Conservation (phyloP, 2,329 filamentous ascomycete species). For the Colletotrichum sojae region DNA sequence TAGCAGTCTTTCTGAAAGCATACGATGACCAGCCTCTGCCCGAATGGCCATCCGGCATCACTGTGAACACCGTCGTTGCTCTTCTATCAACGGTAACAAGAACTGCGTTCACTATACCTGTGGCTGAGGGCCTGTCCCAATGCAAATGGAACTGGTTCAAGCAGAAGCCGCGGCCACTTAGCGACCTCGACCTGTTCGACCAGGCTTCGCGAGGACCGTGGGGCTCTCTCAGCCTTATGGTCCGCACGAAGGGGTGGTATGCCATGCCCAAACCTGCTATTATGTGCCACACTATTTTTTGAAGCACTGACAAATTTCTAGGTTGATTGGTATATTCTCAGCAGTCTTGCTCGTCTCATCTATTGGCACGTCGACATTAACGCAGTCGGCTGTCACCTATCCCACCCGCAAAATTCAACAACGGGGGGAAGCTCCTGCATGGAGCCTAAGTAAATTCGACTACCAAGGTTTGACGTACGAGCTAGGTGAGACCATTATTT, state of each 20-base stretch:
- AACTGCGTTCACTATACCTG: slow-evolving; percentile 43
- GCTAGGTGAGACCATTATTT: no score
- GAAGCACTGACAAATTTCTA: background rate
- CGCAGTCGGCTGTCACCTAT: slow-evolving; percentile 39
- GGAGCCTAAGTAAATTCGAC: background rate
- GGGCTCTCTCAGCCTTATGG: slow-evolving; percentile 42
- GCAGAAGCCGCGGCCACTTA: slow-evolving; percentile 29
- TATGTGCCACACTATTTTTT: no score
- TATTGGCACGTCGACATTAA: slow-evolving; percentile 39
- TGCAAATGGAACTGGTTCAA: slow-evolving; percentile 46
- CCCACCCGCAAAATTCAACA: background rate
- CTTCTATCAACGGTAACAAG: slow-evolving; percentile 45
- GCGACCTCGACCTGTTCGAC: slow-evolving; percentile 44
- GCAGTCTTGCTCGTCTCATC: slow-evolving; percentile 36
- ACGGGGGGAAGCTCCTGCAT: background rate
- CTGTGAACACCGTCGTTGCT: slow-evolving; percentile 46
- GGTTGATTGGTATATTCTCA: slow-evolving; percentile 21
- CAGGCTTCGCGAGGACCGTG: slow-evolving; percentile 41
- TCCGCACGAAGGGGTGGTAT: slow-evolving; percentile 41
- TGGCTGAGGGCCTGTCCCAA: slow-evolving; percentile 45
- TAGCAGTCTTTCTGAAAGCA: background rate
- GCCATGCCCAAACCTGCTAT: no score
- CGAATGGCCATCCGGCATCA: slow-evolving; percentile 43
- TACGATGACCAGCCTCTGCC: slow-evolving; percentile 42
- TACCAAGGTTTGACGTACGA: background rate